Base-by-base conservation (phyloP, 192 early-diverging fungal species). In the Physocladia obscura region DNA sequence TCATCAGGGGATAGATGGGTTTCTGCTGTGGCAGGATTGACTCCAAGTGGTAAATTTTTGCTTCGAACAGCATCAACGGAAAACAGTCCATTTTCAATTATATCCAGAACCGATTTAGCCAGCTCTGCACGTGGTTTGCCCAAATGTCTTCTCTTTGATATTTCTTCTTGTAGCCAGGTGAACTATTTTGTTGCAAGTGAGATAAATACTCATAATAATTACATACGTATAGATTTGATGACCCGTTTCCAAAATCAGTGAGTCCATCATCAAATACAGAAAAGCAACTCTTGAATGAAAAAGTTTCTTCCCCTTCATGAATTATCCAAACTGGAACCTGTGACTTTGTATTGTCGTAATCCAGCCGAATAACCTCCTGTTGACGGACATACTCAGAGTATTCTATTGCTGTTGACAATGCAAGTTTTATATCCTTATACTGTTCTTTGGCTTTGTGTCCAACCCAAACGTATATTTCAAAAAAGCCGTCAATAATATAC, bases 401-500 rank as follows among this genome's bases (percentile, higher is more conserved):
- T 21, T 75, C 78, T 17, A 79, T 1, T 1, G 61, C 69, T 13
- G 74, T 76, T 40, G 76, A 50, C 17, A 79, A 36, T 1, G 67
- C 78, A 13, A 76, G 48, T 8, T 48, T 32, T 29, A 74, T 57
- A 37, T 79, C 74, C 31, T 55, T 55, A 47, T 65, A 59, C 4
- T 31, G 19, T 3, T 26, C 8, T 4, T 57, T 26, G 17, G 61
- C 71, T 5, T 73, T 52, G 8, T 62, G 37, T 2, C 78, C 78
- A 8, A 76, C 49, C 78, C 78, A 79, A 21, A 79, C 55, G 55
- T 62, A 79, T 3, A 76, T 56, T 38, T 76, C 67, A 34, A 74
- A 76, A 38, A 71, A 76, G 2, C 73, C 78, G 70, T 79, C 78
- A 3, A 79, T 49, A 22, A 79, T 58, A 49, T 64, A 79, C 1